Percentiles rank a stretch among this genome's conserved stretches.
These are phyloP conservation scores for Calocybe gambosa DNA, from an alignment of 1,284 basidiomycete genomes.

Conservation along the genomic window DNA sequence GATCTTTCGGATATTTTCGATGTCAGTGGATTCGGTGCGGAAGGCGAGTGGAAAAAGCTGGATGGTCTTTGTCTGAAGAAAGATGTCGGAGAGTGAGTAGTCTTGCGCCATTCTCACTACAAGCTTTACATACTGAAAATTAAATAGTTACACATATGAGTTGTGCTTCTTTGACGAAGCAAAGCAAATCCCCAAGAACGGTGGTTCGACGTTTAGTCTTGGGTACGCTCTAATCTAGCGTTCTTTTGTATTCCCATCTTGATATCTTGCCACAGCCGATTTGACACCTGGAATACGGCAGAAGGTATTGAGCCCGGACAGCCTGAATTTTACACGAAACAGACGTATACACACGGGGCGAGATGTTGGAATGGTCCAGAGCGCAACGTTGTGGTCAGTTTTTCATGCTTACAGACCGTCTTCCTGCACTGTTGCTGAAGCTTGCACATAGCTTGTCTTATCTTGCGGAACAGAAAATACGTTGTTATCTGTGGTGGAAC, in stretches of 20 bases:
- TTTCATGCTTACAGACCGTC: not conserved
- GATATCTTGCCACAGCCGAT: constrained; percentile 45
- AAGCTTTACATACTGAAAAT: not conserved
- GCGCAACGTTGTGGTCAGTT: constrained; percentile 67
- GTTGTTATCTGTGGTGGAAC: constrained; percentile 78
- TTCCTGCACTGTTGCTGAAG: constrained; percentile 7
- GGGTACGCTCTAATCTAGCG: constrained; percentile 52
- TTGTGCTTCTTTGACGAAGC: constrained; percentile 91
- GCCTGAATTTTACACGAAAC: constrained; percentile 73
- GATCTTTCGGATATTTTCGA: constrained; percentile 62
- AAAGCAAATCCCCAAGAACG: constrained; percentile 84
- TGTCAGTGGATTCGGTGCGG: constrained; percentile 63
- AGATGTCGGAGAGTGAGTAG: constrained; percentile 79
- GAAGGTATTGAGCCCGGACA: constrained; percentile 50
- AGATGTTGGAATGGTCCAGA: constrained; percentile 98
- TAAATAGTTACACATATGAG: constrained; percentile 87
- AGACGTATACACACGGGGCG: constrained; percentile 77
- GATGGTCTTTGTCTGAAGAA: constrained; percentile 78
- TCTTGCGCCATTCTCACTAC: not conserved
- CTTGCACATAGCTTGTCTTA: constrained; percentile 57
- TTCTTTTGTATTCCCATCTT: not conserved
- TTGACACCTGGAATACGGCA: constrained; percentile 69
- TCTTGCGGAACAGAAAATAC: constrained; percentile 85
- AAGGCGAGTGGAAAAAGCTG: constrained; percentile 96
- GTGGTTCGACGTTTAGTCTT: constrained; percentile 74